These are phyloP conservation scores for Phytopythium vexans DNA, from an alignment of 352 stramenopile genomes.

Conservation along the genomic window DNA sequence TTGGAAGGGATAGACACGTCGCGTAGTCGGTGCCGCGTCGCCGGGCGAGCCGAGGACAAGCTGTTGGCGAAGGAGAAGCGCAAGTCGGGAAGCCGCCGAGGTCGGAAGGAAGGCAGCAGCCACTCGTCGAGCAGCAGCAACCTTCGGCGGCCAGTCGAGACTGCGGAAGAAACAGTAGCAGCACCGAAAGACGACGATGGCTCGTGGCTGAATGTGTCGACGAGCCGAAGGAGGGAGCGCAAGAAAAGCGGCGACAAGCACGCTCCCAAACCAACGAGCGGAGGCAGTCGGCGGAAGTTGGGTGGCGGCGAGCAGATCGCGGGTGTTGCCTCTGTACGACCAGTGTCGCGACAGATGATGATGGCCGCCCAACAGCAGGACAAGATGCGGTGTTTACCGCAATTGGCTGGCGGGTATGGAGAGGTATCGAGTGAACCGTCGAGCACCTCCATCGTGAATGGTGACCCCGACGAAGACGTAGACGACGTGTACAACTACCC, in stretches of 20 bases:
- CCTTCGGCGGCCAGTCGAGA: conserved; percentile 29
- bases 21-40: conserved; percentile 33
- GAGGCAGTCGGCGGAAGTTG: conserved; percentile 26
- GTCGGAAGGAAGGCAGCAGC: conserved; percentile 26
- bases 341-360: conserved; percentile 40
- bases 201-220: conserved; percentile 14
- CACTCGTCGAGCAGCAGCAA: conserved; percentile 36
- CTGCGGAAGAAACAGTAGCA: conserved; percentile 21
- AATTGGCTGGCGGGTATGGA: conserved; percentile 22
- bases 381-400: conserved; percentile 39
- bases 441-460: conserved; percentile 3
- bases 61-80: conserved; percentile 34
- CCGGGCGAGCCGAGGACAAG: conserved; percentile 44
- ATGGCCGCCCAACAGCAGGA: conserved; percentile 23
- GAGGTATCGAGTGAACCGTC: conserved; percentile 13
- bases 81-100: conserved; percentile 31
- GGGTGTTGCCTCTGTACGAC: conserved; percentile 33
- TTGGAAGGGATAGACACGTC: conserved; percentile 21
- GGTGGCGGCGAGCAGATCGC: conserved; percentile 12
- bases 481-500: conserved; percentile 57
- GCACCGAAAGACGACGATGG: conserved; percentile 43
- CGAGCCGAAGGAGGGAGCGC: conserved; percentile 27
- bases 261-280: conserved; percentile 29
- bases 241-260: conserved; percentile 38
- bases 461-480: conserved; percentile 19